Conservation (phyloP, 148 eudicot species). For the Bassia scoparia region DNA sequence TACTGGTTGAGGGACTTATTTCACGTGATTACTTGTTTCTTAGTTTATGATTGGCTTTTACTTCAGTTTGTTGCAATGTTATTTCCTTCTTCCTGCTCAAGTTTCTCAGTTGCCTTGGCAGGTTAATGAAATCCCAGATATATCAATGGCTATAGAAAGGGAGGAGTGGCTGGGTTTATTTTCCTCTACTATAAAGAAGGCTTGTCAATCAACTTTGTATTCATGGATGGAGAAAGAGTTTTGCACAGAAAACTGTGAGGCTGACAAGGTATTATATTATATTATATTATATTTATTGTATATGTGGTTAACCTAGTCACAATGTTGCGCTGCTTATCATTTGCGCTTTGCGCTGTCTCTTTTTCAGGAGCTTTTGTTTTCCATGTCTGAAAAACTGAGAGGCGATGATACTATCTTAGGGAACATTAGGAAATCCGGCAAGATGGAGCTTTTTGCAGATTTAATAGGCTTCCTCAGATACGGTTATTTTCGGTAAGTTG, state of each 20-base stretch:
- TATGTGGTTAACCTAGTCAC: slow-evolving; percentile 5
- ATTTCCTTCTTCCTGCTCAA: slow-evolving; percentile 12
- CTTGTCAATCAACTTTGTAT: slow-evolving; percentile 54
- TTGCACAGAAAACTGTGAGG: slow-evolving; percentile 36
- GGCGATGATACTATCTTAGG: slow-evolving; percentile 47
- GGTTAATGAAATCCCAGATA: slow-evolving; percentile 59
- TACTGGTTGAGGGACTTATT: not conserved
- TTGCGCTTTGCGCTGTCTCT: slow-evolving; percentile 17
- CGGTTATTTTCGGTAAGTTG: slow-evolving; percentile 63
- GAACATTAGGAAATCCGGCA: slow-evolving; percentile 59
- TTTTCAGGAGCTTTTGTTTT: slow-evolving; percentile 56
- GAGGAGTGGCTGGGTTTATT: slow-evolving; percentile 43
- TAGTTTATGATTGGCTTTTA: not conserved
- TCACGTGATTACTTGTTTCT: slow-evolving; percentile 2
- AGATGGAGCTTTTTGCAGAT: slow-evolving; percentile 78
- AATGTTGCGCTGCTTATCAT: not conserved
- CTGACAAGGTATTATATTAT: slow-evolving; percentile 59
- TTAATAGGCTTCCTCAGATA: slow-evolving; percentile 61
- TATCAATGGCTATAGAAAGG: slow-evolving; percentile 29
- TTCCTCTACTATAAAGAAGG: slow-evolving; percentile 43
- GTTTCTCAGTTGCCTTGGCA: slow-evolving; percentile 28
- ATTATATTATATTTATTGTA: not conserved
- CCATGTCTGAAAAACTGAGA: slow-evolving; percentile 56
- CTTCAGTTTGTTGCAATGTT: not conserved
- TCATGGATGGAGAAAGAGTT: slow-evolving; percentile 84